Conservation (phyloP, 768 basidiomycete species). For the Asterophora lycoperdoides region DNA sequence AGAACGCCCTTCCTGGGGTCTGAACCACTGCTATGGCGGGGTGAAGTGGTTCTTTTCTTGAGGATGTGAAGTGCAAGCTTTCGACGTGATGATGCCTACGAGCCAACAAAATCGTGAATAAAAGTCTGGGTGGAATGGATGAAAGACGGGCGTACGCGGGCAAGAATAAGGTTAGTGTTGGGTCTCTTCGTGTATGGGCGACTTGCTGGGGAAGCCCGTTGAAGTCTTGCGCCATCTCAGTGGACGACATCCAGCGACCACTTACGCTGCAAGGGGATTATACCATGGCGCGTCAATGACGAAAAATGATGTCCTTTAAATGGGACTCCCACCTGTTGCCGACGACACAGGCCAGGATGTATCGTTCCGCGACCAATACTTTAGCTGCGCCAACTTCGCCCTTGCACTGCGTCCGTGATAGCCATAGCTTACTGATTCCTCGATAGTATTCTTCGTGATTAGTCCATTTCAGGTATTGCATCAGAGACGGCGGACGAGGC, state of each 20-base stretch:
- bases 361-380: constrained; percentile 51
- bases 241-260: constrained; percentile 62
- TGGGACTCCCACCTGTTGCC: constrained; percentile 54
- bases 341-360: constrained; percentile 68
- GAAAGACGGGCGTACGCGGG: constrained; percentile 48
- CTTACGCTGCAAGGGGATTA: constrained; percentile 45
- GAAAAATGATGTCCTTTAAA: background rate
- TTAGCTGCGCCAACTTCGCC: constrained; percentile 40
- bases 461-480: constrained; percentile 53
- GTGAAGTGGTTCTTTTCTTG: constrained; percentile 45
- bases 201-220: constrained; percentile 39
- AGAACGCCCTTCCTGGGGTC: constrained; percentile 65
- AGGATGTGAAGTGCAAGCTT: constrained; percentile 60
- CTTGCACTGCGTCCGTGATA: constrained; percentile 39
- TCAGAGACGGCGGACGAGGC: constrained; percentile 23
- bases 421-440: constrained; percentile 69
- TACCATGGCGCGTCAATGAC: background rate
- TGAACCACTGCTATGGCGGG: constrained; percentile 64
- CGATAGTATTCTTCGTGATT: constrained; percentile 66
- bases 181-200: constrained; percentile 15
- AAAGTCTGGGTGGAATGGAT: background rate
- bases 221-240: constrained; percentile 71
- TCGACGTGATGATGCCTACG: constrained; percentile 72
- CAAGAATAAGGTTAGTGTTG: constrained; percentile 53
- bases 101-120: constrained; percentile 35